Conservation (phyloP, 139 green algal genomes). For the Nannochloris sp. region DNA sequence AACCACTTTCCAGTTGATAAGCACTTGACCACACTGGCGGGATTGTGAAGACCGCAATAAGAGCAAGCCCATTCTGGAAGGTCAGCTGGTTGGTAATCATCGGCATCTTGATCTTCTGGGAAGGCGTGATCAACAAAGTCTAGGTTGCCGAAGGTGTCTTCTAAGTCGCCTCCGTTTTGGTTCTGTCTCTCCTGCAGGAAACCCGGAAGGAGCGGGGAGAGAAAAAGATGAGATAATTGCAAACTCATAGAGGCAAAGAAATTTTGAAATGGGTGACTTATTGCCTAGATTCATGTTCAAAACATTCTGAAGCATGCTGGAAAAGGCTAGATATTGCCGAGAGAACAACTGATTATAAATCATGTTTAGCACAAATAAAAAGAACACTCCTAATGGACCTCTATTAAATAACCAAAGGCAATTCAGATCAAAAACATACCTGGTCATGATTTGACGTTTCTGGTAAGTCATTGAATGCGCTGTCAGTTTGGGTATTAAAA, state of each 20-base stretch:
- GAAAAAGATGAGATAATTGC: neutral
- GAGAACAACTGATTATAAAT: neutral
- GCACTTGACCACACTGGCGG: constrained; percentile 87
- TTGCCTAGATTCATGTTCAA: too few species aligned
- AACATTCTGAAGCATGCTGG: too few species aligned
- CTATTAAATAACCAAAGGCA: neutral
- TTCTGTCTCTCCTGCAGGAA: neutral
- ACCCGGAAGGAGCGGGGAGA: neutral
- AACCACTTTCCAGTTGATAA: constrained; percentile 86
- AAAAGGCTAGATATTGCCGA: too few species aligned
- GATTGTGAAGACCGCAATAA: constrained; percentile 92
- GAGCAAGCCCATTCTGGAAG: constrained; percentile 59
- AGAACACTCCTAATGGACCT: neutral
- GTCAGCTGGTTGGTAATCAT: constrained; percentile 17
- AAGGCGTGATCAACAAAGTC: neutral
- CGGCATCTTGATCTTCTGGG: neutral
- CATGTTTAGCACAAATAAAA: neutral
- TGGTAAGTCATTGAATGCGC: neutral
- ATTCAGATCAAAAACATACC: neutral
- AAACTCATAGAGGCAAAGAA: neutral
- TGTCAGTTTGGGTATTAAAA: neutral
- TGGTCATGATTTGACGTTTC: neutral
- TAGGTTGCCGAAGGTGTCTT: neutral
- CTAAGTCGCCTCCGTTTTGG: neutral
- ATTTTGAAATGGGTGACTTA: neutral